These are phyloP conservation scores for Suillus tomentosus DNA, from an alignment of 768 basidiomycete species.

Conservation along the genomic window DNA sequence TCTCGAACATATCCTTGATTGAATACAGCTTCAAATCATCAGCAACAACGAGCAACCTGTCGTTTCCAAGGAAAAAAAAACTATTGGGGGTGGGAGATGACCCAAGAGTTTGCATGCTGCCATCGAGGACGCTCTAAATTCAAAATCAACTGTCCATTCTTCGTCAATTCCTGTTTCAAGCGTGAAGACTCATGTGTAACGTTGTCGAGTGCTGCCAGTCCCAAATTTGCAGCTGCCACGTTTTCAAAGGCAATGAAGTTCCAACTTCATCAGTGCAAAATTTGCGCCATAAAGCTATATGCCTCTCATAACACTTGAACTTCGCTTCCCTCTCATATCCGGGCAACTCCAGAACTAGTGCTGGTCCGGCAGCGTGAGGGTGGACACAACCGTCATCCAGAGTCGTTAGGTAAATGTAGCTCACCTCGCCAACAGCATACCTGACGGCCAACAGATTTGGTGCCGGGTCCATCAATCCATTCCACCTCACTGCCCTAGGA, in stretches of 20 bases:
- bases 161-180: neutral
- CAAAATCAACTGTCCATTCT: neutral
- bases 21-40: neutral
- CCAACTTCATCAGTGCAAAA: rapidly evolving
- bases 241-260: neutral
- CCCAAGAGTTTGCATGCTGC: neutral
- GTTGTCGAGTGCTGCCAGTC: neutral
- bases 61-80: neutral
- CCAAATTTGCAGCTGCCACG: neutral
- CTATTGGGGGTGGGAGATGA: neutral
- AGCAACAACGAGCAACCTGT: neutral
- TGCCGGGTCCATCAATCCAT: neutral
- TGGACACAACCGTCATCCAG: neutral
- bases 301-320: neutral
- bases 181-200: neutral
- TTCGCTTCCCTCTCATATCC: neutral
- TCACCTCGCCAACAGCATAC: too few species aligned
- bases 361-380: neutral
- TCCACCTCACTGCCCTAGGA: rapidly evolving
- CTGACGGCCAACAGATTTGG: neutral
- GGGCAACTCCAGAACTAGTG: neutral
- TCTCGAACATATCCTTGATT: neutral
- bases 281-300: neutral
- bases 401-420: neutral
- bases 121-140: neutral